Conservation (phyloP, 2,329 filamentous ascomycete species). For the Aureobasidium sp. region DNA sequence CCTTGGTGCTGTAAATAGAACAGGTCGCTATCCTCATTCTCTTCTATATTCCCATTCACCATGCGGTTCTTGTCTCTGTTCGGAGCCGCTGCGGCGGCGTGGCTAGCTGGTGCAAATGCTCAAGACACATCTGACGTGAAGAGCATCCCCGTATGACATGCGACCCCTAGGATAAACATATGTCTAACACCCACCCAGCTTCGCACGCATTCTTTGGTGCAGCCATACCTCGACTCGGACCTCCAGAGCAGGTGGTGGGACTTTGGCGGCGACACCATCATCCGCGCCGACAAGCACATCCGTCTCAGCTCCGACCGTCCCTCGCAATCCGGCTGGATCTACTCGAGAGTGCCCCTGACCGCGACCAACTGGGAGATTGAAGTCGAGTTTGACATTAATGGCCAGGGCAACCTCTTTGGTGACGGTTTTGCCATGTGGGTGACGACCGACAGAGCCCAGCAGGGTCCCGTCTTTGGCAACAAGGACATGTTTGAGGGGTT, state of each 20-base stretch:
- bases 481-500: conserved; percentile 86
- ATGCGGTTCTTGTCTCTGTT: conserved; percentile 14
- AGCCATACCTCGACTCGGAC: conserved; percentile 96
- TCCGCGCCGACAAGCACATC: conserved; percentile 72
- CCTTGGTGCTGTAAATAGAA: not conserved
- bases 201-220: conserved; percentile 28
- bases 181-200: conserved; percentile 17
- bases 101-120: conserved; percentile 18
- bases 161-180: not conserved
- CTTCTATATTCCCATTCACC: not conserved
- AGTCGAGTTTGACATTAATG: conserved; percentile 89
- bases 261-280: conserved; percentile 90
- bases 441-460: conserved; percentile 78
- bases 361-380: conserved; percentile 99
- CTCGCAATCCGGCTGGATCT: conserved; percentile 88
- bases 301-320: conserved; percentile 84
- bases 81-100: conserved; percentile 25
- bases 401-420: conserved; percentile 81
- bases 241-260: conserved; percentile 99
- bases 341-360: conserved; percentile 86
- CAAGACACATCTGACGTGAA: conserved; percentile 26
- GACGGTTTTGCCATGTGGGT: conserved; percentile 98
- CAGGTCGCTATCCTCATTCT: not conserved
- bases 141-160: conserved; percentile 22
- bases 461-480: conserved; percentile 80